Base-by-base conservation (phyloP, 257 asterid genomes). In the Apocynum venetum region DNA sequence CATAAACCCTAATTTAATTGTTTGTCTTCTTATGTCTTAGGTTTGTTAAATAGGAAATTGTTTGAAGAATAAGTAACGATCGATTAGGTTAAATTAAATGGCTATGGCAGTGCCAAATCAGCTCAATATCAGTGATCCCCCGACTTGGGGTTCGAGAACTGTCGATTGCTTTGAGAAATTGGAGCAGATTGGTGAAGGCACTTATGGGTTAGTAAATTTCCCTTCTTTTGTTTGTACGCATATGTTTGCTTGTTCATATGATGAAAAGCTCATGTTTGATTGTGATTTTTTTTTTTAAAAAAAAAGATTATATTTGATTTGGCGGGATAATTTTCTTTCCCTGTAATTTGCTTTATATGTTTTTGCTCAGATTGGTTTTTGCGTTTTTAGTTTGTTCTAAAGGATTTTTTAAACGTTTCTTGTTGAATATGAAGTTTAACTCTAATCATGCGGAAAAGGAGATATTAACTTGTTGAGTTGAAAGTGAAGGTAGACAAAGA, bases 121-220 rank as follows among this genome's bases (percentile, higher is more conserved):
- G 87, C 86, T 92, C 4, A 92, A 92, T 73, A 73, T 88, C 3
- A 88, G 77, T 44, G 97, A 92, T 76, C 70, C 88, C 51, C 92
- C 97, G 31, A 81, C 86, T 0, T 93, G 97, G 97, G 97, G 97
- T 78, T 93, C 97, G 25, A 83, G 97, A 76, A 91, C 93, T 64
- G 96, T 92, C 48, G 97, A 92, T 66, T 91, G 97, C 87, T 92
- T 92, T 78, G 97, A 92, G 87, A 92, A 92, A 85, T 87, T 92
- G 86, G 97, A 92, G 87, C 97, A 91, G 84, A 92, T 92, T 84
- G 97, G 97, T 46, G 97, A 92, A 87, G 97, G 97, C 80, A 93
- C 97, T 80, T 93, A 93, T 82, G 97, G 97, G 97, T 92, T 86
- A 35, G 74, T 48, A 52, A 47, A 20, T 60, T 79, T 77, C 74